Percentiles rank a stretch among this genome's conserved stretches.
These are phyloP conservation scores for Nicotiana obtusifolia DNA, from an alignment of 257 asterid species.

Conservation along the genomic window DNA sequence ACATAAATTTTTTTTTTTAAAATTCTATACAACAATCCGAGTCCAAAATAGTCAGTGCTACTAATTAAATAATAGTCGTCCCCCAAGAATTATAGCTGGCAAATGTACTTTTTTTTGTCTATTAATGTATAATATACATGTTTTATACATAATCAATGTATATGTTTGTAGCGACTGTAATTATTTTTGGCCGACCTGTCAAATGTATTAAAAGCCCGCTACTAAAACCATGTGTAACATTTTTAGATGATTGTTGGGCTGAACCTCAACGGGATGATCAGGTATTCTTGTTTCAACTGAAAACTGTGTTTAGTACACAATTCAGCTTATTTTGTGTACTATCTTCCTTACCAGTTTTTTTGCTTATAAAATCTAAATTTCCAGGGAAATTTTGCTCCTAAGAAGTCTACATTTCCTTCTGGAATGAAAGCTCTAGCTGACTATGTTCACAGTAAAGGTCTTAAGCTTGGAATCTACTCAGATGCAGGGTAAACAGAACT, in stretches of 20 bases:
- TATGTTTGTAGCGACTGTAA: too few species aligned
- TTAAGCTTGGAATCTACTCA: conserved; percentile 81
- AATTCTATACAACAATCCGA: too few species aligned
- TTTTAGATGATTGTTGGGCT: conserved; percentile 90
- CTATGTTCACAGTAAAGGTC: conserved; percentile 87
- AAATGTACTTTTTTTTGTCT: too few species aligned
- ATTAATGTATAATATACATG: too few species aligned
- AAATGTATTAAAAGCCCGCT: too few species aligned
- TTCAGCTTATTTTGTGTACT: background rate
- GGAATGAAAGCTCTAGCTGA: conserved; percentile 90
- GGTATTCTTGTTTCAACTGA: conserved; percentile 28
- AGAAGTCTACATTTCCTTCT: conserved; percentile 76
- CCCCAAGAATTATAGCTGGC: too few species aligned
- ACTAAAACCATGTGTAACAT: background rate
- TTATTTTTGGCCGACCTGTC: too few species aligned
- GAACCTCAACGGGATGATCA: conserved; percentile 50
- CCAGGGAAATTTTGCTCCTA: conserved; percentile 77
- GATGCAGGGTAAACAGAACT: conserved; percentile 70
- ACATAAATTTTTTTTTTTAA: too few species aligned
- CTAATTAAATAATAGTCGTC: too few species aligned
- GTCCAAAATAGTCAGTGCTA: too few species aligned
- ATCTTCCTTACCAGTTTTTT: background rate
- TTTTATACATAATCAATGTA: too few species aligned
- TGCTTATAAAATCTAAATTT: background rate
- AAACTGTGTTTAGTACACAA: background rate